Evolutionary conservation across 805 yeast species (phyloP), one percentile per base, ranked within the genome.

Genomic region (Myxozyma mucilagina): DNA sequence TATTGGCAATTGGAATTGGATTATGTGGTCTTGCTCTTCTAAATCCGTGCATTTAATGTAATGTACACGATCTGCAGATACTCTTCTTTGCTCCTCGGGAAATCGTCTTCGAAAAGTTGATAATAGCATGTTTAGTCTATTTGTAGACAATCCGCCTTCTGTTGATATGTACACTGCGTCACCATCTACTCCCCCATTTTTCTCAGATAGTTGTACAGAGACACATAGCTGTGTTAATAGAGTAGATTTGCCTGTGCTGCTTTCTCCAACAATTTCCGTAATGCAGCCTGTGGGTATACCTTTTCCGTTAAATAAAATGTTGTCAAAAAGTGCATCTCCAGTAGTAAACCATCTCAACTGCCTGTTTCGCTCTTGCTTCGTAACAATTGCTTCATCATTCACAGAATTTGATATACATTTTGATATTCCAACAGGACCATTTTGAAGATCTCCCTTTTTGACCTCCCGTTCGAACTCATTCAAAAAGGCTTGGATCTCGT

Each of bases 231-330:
- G 93, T 76, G 86, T 79, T 31, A 88, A 74, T 3, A 92, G 74
- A 67, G 92, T 96, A 0, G 97, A 86, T 69, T 93, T 93, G 0
- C 97, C 98, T 0, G 88, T 81, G 0, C 96, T 89, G 53, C 96
- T 57, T 18, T 41, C 54, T 16, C 98, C 98, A 67, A 84, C 85
- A 3, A 93, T 71, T 74, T 92, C 98, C 0, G 91, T 85, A 1
- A 87, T 71, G 29, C 79, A 73, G 2, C 85, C 82, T 2, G 81
- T 71, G 1, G 76, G 79, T 3, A 87, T 76, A 0, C 92, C 93
- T 3, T 43, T 16, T 42, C 66, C 66, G 1, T 86, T 87, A 43
- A 78, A 76, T 4, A 87, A 70, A 0, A 75, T 60, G 9, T 65
- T 68, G 69, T 87, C 92, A 0, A 87, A 64, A 4, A 64, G 67